Evolutionary conservation across 2,329 filamentous ascomycete species (phyloP).

Genomic region (Fusarium sacchari): DNA sequence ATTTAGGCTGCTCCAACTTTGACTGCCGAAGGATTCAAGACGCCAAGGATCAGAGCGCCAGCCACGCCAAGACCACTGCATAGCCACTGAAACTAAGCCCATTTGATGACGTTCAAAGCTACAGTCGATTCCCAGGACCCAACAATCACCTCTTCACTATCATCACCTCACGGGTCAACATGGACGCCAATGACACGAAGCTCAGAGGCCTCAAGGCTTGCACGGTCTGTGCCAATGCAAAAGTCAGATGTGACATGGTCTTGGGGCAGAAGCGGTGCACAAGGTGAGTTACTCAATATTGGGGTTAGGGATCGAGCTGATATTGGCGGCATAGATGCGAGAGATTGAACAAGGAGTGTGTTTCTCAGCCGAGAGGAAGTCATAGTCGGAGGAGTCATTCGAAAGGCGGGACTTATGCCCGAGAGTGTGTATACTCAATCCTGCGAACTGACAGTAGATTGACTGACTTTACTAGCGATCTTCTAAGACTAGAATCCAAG

Average conservation of each 20-base stretch:
- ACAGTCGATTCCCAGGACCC: not conserved
- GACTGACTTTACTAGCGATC: not conserved
- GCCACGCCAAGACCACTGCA: not conserved
- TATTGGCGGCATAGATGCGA: not conserved
- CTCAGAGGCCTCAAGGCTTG: constrained; percentile 4
- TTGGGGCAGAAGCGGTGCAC: constrained; percentile 10
- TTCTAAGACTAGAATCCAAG: constrained; percentile 14
- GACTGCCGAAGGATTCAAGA: not conserved
- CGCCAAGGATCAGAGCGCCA: not conserved
- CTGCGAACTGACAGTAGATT: fast-evolving
- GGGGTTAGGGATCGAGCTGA: not conserved
- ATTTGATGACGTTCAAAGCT: not conserved
- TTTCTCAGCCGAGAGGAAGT: constrained; percentile 1
- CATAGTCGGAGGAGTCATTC: not conserved
- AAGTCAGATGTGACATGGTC: constrained; percentile 8
- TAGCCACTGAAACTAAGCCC: not conserved
- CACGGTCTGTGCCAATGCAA: constrained; percentile 7
- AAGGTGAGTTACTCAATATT: not conserved
- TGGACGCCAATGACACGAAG: not conserved
- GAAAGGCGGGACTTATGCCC: not conserved
- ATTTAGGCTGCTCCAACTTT: not conserved
- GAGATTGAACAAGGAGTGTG: constrained; percentile 10
- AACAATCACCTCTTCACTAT: not conserved
- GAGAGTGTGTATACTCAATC: not conserved
- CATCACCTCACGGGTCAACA: not conserved